These are phyloP conservation scores for Backusella australiensis DNA, from an alignment of 192 early-diverging fungal species.

Conservation along the genomic window DNA sequence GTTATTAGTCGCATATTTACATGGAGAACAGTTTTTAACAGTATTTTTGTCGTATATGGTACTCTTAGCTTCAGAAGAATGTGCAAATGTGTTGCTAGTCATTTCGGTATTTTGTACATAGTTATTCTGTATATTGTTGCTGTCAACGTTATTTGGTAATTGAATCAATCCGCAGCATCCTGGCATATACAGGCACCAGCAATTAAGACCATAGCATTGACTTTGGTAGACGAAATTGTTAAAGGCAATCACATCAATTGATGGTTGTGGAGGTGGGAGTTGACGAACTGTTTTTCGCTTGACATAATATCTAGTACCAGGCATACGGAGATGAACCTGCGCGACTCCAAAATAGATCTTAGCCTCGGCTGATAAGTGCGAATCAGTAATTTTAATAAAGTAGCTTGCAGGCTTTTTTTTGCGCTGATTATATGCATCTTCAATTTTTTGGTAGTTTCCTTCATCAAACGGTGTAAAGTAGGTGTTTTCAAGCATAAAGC, in stretches of 20 bases:
- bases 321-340: constrained; percentile 33
- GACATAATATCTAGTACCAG: constrained; percentile 37
- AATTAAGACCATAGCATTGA: not conserved
- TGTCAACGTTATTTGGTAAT: not conserved
- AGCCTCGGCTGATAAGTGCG: constrained; percentile 6
- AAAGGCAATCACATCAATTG: not conserved
- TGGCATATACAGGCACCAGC: not conserved
- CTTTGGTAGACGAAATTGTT: not conserved
- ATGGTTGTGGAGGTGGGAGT: not conserved
- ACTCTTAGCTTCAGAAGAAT: not conserved
- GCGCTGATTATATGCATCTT: constrained; percentile 17
- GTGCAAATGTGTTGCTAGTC: not conserved
- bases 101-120: not conserved
- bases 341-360: constrained; percentile 32
- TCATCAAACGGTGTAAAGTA: constrained; percentile 30
- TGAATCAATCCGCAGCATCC: not conserved
- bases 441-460: constrained; percentile 24
- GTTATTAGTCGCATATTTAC: not conserved
- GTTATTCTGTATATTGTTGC: not conserved
- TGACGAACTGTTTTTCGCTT: not conserved
- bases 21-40: not conserved
- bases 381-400: constrained; percentile 26
- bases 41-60: not conserved
- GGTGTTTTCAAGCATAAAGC: constrained; percentile 37
- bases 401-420: constrained; percentile 17